Base-by-base conservation (phyloP, 1,284 basidiomycete genomes). In the Papiliotrema nemorosa region DNA sequence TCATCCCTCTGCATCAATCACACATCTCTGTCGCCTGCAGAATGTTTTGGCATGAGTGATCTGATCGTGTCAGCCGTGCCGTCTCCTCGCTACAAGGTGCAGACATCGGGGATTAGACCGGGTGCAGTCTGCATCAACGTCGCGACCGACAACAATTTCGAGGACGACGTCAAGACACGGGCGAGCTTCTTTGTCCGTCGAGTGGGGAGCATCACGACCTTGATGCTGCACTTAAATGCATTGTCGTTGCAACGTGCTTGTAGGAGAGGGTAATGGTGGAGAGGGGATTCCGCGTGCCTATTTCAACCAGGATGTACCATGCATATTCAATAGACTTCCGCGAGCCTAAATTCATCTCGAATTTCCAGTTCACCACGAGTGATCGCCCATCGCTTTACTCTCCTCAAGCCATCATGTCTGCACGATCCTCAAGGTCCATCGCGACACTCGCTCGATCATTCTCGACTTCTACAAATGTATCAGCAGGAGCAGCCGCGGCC, bases 41-140 rank as follows among this genome's bases (percentile, higher is more conserved):
- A 46, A 39, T 88, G 86, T 65, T 79, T 92, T 22, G 82, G 79
- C 2, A 66, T 84, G 22, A 88, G 86, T 5, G 90, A 93, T 63
- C 86, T 88, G 16, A 87, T 93, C 44, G 80, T 93, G 26, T 87
- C 88, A 3, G 90, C 90, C 2, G 90, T 92, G 13, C 64, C 64
- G 5, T 52, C 53, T 3, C 5, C 31, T 7, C 16, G 9, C 6
- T 66, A 55, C 56, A 56, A 54, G 31, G 49, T 66, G 36, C 50
- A 49, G 14, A 66, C 62, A 0, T 3, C 6, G 4, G 20, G 18
- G 2, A 47, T 66, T 38, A 53, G 49, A 34, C 47, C 33, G 0
- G 62, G 57, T 2, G 46, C 46, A 2, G 50, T 60, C 5, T 62
- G 60, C 41, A 39, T 66, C 43, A 62, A 66, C 42, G 49, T 66